A percentile compares a stretch with the other conserved stretches of the same genome.
Conservation (phyloP, 2,329 filamentous ascomycete species). For the Colletotrichum sansevieriae region DNA sequence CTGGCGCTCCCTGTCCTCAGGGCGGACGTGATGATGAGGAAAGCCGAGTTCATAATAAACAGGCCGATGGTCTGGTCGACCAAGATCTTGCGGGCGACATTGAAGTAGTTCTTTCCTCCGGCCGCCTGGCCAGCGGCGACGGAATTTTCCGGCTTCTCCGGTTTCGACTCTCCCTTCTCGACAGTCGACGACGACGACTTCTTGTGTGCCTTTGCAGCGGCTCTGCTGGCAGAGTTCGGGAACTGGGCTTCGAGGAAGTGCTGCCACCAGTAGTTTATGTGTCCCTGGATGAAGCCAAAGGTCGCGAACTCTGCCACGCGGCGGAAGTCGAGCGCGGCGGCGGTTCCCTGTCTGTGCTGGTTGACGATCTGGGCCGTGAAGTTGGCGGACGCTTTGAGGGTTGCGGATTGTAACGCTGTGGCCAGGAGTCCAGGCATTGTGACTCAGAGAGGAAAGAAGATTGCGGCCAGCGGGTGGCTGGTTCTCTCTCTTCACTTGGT, state of each 20-base stretch:
- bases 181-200: conserved; percentile 29
- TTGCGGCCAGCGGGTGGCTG: neutral
- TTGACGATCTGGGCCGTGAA: conserved; percentile 40
- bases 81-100: conserved; percentile 51
- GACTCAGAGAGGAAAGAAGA: neutral
- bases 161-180: conserved; percentile 30
- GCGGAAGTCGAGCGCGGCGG: conserved; percentile 46
- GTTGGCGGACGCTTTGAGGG: conserved; percentile 40
- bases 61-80: conserved; percentile 54
- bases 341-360: conserved; percentile 30
- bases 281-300: conserved; percentile 52
- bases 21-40: conserved; percentile 53
- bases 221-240: conserved; percentile 45
- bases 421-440: conserved; percentile 38
- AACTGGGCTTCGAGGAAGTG: conserved; percentile 53
- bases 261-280: conserved; percentile 53
- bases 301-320: conserved; percentile 53
- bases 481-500: neutral
- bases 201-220: conserved; percentile 6
- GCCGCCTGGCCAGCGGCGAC: conserved; percentile 30
- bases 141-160: conserved; percentile 34
- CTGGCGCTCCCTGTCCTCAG: conserved; percentile 47
- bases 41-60: conserved; percentile 50
- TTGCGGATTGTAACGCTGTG: conserved; percentile 38
- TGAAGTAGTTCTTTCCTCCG: conserved; percentile 48